Conservation (phyloP, 208 protist species). For the Wallacemonas sp. region DNA sequence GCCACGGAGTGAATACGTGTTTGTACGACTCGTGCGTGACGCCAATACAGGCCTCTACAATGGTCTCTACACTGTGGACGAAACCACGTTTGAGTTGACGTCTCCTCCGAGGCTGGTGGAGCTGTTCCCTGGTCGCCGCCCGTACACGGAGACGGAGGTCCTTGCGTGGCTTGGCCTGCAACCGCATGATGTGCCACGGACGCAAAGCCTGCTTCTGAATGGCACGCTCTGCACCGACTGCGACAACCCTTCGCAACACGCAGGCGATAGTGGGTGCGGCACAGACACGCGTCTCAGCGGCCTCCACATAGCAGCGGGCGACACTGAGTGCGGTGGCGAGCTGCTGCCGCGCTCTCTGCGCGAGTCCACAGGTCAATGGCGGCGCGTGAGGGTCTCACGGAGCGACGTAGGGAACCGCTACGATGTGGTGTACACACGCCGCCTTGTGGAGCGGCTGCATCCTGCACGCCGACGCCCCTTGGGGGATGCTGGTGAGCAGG, state of each 20-base stretch:
- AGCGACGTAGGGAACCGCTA: too few species aligned
- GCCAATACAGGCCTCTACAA: conserved; percentile 2
- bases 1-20: not conserved
- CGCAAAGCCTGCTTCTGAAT: not conserved
- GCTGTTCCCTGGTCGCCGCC: not conserved
- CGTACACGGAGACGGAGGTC: conserved; percentile 10
- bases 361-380: too few species aligned
- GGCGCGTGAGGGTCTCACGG: too few species aligned
- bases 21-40: conserved; percentile 8
- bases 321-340: too few species aligned
- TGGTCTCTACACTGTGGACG: conserved; percentile 1
- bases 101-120: conserved; percentile 2
- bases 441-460: not conserved
- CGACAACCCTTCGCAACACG: too few species aligned
- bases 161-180: conserved; percentile 1
- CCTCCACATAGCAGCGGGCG: too few species aligned
- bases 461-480: not conserved
- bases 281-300: too few species aligned
- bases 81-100: not conserved
- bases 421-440: conserved; percentile 10
- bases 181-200: not conserved
- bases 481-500: not conserved
- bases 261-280: too few species aligned
- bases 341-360: too few species aligned
- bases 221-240: not conserved